Conservation (phyloP, 306 rosid genomes). For the Bauhinia variegata region DNA sequence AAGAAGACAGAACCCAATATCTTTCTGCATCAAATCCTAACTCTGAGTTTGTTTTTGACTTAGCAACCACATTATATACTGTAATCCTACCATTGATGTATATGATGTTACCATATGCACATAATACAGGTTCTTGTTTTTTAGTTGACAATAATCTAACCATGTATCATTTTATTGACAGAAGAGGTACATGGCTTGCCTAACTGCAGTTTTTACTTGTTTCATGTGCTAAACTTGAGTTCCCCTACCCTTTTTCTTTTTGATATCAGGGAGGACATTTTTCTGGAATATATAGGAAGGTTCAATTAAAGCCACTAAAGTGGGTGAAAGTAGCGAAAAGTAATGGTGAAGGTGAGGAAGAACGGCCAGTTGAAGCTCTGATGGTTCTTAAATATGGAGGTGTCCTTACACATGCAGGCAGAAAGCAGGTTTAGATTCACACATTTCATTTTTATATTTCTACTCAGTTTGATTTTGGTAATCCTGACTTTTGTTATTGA, state of each 20-base stretch:
- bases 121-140: slow-evolving; percentile 32
- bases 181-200: slow-evolving; percentile 17
- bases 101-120: slow-evolving; percentile 23
- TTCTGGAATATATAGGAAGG: slow-evolving; percentile 96
- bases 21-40: too few species aligned
- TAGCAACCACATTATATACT: too few species aligned
- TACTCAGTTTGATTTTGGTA: slow-evolving; percentile 22
- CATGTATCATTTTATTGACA: slow-evolving; percentile 10
- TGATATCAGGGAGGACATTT: slow-evolving; percentile 87
- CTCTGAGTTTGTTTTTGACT: too few species aligned
- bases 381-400: slow-evolving; percentile 99
- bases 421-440: slow-evolving; percentile 78
- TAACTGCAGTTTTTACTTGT: slow-evolving; percentile 30
- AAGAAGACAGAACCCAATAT: slow-evolving; percentile 6
- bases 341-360: slow-evolving; percentile 88
- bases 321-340: slow-evolving; percentile 79
- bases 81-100: neutral
- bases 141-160: slow-evolving; percentile 19
- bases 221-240: slow-evolving; percentile 23
- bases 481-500: slow-evolving; percentile 16
- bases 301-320: slow-evolving; percentile 91
- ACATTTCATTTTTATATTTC: slow-evolving; percentile 9
- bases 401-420: slow-evolving; percentile 98
- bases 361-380: slow-evolving; percentile 91
- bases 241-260: slow-evolving; percentile 29